These are phyloP conservation scores for Candida succiphila DNA, from an alignment of 805 yeast species.

Conservation along the genomic window DNA sequence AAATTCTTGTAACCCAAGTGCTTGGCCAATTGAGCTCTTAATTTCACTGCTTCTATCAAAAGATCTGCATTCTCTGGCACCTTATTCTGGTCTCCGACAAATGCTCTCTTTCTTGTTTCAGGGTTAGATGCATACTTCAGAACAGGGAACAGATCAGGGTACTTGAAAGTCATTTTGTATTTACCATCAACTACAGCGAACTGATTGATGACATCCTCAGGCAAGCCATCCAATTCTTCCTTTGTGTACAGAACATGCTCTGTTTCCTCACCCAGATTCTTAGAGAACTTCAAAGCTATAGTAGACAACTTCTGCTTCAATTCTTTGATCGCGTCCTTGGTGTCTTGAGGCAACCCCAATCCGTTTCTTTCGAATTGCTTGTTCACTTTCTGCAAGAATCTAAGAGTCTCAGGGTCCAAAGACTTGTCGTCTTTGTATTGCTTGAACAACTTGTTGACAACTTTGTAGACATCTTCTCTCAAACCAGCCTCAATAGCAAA, in stretches of 20 bases:
- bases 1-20: constrained; percentile 58
- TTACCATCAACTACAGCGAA: constrained; percentile 40
- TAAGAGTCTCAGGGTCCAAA: constrained; percentile 43
- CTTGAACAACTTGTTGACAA: constrained; percentile 43
- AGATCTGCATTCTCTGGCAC: constrained; percentile 54
- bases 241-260: constrained; percentile 49
- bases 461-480: constrained; percentile 57
- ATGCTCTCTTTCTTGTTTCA: constrained; percentile 59
- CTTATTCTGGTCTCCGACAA: constrained; percentile 58
- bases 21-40: constrained; percentile 54
- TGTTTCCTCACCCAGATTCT: constrained; percentile 63
- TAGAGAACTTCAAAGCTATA: constrained; percentile 45
- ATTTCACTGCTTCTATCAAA: constrained; percentile 46
- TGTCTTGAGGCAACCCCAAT: constrained; percentile 45
- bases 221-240: constrained; percentile 68
- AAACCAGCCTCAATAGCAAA: constrained; percentile 53
- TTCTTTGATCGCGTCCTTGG: constrained; percentile 45
- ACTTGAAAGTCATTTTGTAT: constrained; percentile 66
- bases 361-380: constrained; percentile 59
- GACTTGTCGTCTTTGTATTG: constrained; percentile 19
- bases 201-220: constrained; percentile 49
- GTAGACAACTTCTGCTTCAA: constrained; percentile 51
- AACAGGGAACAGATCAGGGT: constrained; percentile 75
- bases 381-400: constrained; percentile 48
- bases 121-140: constrained; percentile 57